phyloP scores from a whole-genome alignment of 2,329 filamentous ascomycete species.

The Stachybotrys chlorohalonatus region DNA sequence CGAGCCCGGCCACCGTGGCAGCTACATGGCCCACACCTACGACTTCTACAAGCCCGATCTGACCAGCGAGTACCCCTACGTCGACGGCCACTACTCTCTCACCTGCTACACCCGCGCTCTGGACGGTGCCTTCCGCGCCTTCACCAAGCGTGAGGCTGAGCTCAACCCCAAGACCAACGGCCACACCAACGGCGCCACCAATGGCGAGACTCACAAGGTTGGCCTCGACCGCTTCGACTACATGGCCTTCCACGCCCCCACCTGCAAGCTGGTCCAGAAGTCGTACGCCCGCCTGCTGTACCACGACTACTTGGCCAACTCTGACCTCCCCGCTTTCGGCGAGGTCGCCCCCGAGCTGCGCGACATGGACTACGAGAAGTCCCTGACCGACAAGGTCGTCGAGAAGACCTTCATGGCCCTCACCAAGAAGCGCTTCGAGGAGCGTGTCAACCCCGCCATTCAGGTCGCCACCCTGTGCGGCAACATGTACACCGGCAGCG shows the following conservation, averaged over 20 bases:
- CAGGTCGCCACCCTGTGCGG: conserved; percentile 70
- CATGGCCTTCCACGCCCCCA: conserved; percentile 74
- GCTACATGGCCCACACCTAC: conserved; percentile 76
- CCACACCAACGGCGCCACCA: conserved; percentile 48
- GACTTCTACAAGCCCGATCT: conserved; percentile 89
- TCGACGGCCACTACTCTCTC: conserved; percentile 76
- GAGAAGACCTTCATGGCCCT: conserved; percentile 83
- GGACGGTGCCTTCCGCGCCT: conserved; percentile 73
- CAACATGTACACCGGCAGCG: conserved; percentile 61
- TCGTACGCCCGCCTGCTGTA: conserved; percentile 77
- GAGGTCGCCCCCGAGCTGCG: conserved; percentile 69
- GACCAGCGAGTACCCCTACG: conserved; percentile 78
- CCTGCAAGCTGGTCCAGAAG: conserved; percentile 81
- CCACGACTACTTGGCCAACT: conserved; percentile 72
- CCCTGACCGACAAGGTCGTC: conserved; percentile 69
- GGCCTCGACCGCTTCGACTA: conserved; percentile 75
- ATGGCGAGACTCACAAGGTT: conserved; percentile 43
- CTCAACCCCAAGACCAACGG: conserved; percentile 48
- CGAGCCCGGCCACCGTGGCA: conserved; percentile 71
- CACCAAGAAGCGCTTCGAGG: conserved; percentile 75
- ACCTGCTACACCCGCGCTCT: conserved; percentile 76
- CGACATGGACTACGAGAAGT: conserved; percentile 71
- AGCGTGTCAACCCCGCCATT: conserved; percentile 65
- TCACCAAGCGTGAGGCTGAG: conserved; percentile 62
- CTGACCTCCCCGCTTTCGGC: conserved; percentile 57